Evolutionary conservation across 257 asterid species (phyloP).

Genomic region (Plectranthus barbatus): DNA sequence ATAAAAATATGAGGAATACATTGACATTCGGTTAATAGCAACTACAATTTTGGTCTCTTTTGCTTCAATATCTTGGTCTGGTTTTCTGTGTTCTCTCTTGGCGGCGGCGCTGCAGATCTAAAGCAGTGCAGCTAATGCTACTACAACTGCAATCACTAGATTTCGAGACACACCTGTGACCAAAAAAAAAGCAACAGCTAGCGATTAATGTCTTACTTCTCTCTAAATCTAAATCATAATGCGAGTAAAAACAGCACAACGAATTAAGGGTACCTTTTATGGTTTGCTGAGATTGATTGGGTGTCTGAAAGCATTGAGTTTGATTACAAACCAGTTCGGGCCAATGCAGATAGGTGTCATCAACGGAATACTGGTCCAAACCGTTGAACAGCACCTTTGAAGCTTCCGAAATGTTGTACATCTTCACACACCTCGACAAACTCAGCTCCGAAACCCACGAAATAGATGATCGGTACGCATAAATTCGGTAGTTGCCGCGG

Average conservation of each 20-base stretch:
- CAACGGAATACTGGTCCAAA: background rate
- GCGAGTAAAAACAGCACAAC: background rate
- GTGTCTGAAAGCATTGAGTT: slow-evolving; percentile 38
- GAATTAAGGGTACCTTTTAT: slow-evolving; percentile 20
- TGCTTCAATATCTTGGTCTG: too few relatives aligned
- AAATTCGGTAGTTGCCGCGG: slow-evolving; percentile 25
- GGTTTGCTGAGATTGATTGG: slow-evolving; percentile 16
- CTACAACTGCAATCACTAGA: slow-evolving; percentile 19
- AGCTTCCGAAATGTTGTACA: slow-evolving; percentile 46
- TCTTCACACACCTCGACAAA: slow-evolving; percentile 37
- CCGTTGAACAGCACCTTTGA: slow-evolving; percentile 20
- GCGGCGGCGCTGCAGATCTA: slow-evolving; percentile 19
- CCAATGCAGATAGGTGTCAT: slow-evolving; percentile 36
- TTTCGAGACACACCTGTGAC: slow-evolving; percentile 34
- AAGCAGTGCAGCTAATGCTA: slow-evolving; percentile 12
- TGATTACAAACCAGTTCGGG: slow-evolving; percentile 36
- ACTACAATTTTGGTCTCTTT: too few relatives aligned
- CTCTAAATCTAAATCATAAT: background rate
- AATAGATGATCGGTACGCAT: slow-evolving; percentile 22
- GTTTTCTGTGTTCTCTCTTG: too few relatives aligned
- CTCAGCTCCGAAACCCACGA: slow-evolving; percentile 18
- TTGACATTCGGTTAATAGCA: too few relatives aligned
- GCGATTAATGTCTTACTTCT: too few relatives aligned
- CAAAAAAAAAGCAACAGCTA: too few relatives aligned
- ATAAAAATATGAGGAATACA: too few relatives aligned